A percentile compares a stretch with the other conserved stretches of the same genome.
Evolutionary conservation across 176 grass and related monocot species (phyloP).

Genomic region (Musa schizocarpa): DNA sequence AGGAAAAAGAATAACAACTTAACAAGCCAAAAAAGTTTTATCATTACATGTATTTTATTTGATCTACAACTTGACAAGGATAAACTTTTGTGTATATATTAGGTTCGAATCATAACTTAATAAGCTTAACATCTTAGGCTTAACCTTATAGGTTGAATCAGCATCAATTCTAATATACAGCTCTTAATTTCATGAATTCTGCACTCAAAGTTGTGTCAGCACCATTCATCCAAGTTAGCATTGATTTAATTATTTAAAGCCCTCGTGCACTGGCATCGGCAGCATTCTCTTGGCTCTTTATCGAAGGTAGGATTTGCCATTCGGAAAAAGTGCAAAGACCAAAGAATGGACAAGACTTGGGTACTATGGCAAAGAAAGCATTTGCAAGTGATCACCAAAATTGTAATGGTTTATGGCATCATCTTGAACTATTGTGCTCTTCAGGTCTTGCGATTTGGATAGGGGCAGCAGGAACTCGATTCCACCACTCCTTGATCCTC

Average conservation of each 20-base stretch:
- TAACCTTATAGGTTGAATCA: too few relatives aligned
- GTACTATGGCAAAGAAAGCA: background rate
- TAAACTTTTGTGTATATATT: too few relatives aligned
- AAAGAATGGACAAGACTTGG: background rate
- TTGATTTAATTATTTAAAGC: background rate
- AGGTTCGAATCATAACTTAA: too few relatives aligned
- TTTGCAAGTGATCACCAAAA: background rate
- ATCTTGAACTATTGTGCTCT: constrained; percentile 39
- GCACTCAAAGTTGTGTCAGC: too few relatives aligned
- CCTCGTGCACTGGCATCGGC: background rate
- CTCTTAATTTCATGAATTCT: too few relatives aligned
- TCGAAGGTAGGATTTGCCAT: background rate
- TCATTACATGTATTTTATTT: too few relatives aligned
- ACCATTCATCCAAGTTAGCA: too few relatives aligned
- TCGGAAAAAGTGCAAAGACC: background rate
- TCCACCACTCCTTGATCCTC: constrained; percentile 81
- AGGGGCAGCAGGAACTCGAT: constrained; percentile 67
- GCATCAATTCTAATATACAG: too few relatives aligned
- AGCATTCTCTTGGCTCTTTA: background rate
- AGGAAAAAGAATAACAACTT: too few relatives aligned
- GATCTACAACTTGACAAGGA: too few relatives aligned
- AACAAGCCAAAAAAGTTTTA: too few relatives aligned
- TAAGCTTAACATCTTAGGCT: too few relatives aligned
- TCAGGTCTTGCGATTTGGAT: constrained; percentile 46
- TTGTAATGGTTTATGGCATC: background rate